Conservation (phyloP, 352 stramenopile species). For the Detonula confervacea region DNA sequence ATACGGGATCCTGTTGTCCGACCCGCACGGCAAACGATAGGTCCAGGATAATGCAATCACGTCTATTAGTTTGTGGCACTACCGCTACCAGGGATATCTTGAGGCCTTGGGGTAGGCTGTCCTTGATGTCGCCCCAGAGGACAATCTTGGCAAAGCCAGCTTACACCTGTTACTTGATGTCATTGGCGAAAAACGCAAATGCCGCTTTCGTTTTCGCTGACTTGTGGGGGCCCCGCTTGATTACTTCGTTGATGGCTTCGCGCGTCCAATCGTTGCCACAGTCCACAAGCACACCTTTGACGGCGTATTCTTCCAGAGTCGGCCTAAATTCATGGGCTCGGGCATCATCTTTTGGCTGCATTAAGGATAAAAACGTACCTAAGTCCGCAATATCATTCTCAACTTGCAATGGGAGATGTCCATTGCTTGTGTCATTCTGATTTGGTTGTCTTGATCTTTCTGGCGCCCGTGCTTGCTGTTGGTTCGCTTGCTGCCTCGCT, state of each 20-base stretch:
- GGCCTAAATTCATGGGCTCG: background rate
- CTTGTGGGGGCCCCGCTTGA: slow-evolving; percentile 16
- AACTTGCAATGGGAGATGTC: background rate
- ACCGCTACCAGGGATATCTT: slow-evolving; percentile 27
- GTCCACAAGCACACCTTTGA: background rate
- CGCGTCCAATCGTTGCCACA: slow-evolving; percentile 17
- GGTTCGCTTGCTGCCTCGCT: background rate
- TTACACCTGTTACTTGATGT: slow-evolving; percentile 15
- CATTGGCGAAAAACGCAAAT: slow-evolving; percentile 6
- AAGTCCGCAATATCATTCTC: slow-evolving; percentile 22
- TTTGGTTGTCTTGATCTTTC: background rate
- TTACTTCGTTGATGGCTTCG: background rate
- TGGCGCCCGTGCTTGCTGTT: background rate
- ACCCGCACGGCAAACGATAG: slow-evolving; percentile 41
- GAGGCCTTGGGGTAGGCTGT: slow-evolving; percentile 7
- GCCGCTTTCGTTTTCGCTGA: slow-evolving; percentile 1
- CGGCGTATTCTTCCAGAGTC: slow-evolving; percentile 12
- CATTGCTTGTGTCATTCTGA: background rate
- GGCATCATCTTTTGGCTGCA: slow-evolving; percentile 4
- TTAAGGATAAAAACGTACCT: slow-evolving; percentile 21
- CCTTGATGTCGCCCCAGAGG: slow-evolving; percentile 11
- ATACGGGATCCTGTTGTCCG: too few relatives aligned
- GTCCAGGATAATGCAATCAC: slow-evolving; percentile 24
- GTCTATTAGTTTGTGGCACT: slow-evolving; percentile 1
- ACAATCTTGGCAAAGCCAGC: slow-evolving; percentile 1